Conservation (phyloP, 768 basidiomycete genomes). For the Boletus sensibilis region DNA sequence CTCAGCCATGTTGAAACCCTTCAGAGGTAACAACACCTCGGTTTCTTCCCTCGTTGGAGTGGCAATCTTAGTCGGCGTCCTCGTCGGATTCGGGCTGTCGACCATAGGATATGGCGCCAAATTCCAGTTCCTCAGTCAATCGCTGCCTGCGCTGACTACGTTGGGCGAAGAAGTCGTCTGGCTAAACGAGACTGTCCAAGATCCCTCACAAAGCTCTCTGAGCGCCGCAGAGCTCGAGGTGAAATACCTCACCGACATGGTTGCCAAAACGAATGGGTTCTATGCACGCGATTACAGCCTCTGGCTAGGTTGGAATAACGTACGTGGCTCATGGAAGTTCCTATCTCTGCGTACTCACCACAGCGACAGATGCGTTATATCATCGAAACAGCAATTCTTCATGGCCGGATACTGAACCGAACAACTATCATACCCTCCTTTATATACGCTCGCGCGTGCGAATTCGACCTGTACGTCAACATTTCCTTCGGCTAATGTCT, state of each 20-base stretch:
- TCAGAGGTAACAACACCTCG: background rate
- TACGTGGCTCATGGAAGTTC: slow-evolving; percentile 8
- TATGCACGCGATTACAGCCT: slow-evolving; percentile 47
- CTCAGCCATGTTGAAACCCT: slow-evolving; percentile 5
- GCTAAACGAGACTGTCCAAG: slow-evolving; percentile 6
- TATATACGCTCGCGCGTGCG: slow-evolving; percentile 47
- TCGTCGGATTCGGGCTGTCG: slow-evolving; percentile 28
- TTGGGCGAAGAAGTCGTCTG: slow-evolving; percentile 15
- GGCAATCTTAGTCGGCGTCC: slow-evolving; percentile 28
- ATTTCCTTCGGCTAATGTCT: background rate
- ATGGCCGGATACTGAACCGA: slow-evolving; percentile 42
- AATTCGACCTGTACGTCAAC: slow-evolving; percentile 32
- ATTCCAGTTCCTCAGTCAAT: slow-evolving; percentile 15
- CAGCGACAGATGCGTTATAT: slow-evolving; percentile 46
- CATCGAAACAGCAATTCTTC: slow-evolving; percentile 44
- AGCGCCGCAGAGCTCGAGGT: slow-evolving; percentile 22
- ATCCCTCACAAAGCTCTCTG: background rate
- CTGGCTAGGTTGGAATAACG: slow-evolving; percentile 53
- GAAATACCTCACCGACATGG: slow-evolving; percentile 34
- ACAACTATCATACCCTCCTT: slow-evolving; percentile 46
- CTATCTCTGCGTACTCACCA: background rate
- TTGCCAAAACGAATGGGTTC: slow-evolving; percentile 42
- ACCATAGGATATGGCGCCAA: slow-evolving; percentile 14
- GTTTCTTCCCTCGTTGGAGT: slow-evolving; percentile 14
- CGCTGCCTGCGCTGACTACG: slow-evolving; percentile 11